Evolutionary conservation across 2,329 filamentous ascomycete genomes (phyloP).

Genomic region (Penicillium sp.): DNA sequence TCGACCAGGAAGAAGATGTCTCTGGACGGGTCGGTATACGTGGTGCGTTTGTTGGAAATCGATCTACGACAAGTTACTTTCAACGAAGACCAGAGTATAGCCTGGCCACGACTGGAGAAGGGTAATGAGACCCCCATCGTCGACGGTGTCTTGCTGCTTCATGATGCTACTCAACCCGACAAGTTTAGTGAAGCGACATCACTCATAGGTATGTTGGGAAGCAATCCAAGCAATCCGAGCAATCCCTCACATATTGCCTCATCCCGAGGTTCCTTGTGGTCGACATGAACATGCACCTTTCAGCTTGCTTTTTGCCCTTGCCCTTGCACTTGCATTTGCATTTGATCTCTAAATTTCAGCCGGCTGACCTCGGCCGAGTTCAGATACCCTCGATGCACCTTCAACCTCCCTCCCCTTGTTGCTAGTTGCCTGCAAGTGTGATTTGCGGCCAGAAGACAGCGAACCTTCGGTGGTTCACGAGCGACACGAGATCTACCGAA

Average conservation of each 20-base stretch:
- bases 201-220: slow-evolving; percentile 70
- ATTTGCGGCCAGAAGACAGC: slow-evolving; percentile 70
- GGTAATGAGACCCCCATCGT: slow-evolving; percentile 74
- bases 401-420: slow-evolving; percentile 68
- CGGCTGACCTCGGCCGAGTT: slow-evolving; percentile 17
- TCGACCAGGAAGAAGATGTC: slow-evolving; percentile 59
- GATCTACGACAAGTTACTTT: slow-evolving; percentile 56
- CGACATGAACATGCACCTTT: not conserved
- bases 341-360: not conserved
- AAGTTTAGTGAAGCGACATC: slow-evolving; percentile 76
- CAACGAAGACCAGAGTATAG: slow-evolving; percentile 50
- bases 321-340: not conserved
- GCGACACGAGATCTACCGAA: slow-evolving; percentile 73
- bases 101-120: slow-evolving; percentile 59
- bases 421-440: slow-evolving; percentile 88
- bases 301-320: too few relatives aligned
- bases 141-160: slow-evolving; percentile 82
- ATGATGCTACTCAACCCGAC: slow-evolving; percentile 80
- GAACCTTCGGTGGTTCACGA: slow-evolving; percentile 74
- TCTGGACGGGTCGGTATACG: slow-evolving; percentile 59
- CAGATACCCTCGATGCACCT: slow-evolving; percentile 75
- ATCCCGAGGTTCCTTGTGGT: not conserved
- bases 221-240: not conserved
- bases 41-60: slow-evolving; percentile 63
- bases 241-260: slow-evolving; percentile 4